These are phyloP conservation scores for Panaeolus cyanescens DNA, from an alignment of 768 basidiomycete genomes.

Conservation along the genomic window DNA sequence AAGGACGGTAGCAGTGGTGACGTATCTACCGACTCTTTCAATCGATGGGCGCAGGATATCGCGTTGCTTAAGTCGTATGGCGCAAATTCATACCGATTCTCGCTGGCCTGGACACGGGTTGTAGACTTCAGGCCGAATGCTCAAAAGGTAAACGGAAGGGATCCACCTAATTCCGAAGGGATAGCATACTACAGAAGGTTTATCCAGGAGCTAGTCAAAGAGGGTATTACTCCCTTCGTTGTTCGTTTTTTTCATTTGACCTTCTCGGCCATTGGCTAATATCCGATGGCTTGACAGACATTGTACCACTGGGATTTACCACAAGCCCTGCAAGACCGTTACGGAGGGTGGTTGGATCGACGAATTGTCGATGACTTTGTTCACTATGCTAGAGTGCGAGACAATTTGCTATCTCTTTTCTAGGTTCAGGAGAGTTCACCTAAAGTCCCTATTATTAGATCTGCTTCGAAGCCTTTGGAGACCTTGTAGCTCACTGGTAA, in stretches of 20 bases:
- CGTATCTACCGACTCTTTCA: slow-evolving; percentile 68
- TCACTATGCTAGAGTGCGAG: slow-evolving; percentile 53
- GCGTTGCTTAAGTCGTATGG: slow-evolving; percentile 62
- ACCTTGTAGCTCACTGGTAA: slow-evolving; percentile 75
- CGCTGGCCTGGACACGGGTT: slow-evolving; percentile 71
- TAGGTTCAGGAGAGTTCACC: not conserved
- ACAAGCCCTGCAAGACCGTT: slow-evolving; percentile 68
- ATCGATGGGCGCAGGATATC: slow-evolving; percentile 65
- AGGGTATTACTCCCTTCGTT: slow-evolving; percentile 66
- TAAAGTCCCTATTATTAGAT: slow-evolving; percentile 31
- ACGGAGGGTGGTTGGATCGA: slow-evolving; percentile 73
- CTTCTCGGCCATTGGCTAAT: not conserved
- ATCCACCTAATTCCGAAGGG: slow-evolving; percentile 65
- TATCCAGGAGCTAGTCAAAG: slow-evolving; percentile 61
- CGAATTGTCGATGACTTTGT: slow-evolving; percentile 66
- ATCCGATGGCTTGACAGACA: slow-evolving; percentile 41
- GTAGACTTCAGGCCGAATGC: slow-evolving; percentile 44
- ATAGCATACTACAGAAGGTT: slow-evolving; percentile 66
- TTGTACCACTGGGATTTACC: slow-evolving; percentile 82
- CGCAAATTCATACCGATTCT: slow-evolving; percentile 74
- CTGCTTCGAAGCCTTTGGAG: slow-evolving; percentile 72
- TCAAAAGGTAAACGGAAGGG: slow-evolving; percentile 45
- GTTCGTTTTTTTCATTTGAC: slow-evolving; percentile 26
- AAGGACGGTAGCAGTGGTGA: slow-evolving; percentile 65
- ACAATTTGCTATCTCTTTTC: not conserved